phyloP scores from a whole-genome alignment of 2,329 filamentous ascomycete genomes.

The Neodidymelliopsis sp. region DNA sequence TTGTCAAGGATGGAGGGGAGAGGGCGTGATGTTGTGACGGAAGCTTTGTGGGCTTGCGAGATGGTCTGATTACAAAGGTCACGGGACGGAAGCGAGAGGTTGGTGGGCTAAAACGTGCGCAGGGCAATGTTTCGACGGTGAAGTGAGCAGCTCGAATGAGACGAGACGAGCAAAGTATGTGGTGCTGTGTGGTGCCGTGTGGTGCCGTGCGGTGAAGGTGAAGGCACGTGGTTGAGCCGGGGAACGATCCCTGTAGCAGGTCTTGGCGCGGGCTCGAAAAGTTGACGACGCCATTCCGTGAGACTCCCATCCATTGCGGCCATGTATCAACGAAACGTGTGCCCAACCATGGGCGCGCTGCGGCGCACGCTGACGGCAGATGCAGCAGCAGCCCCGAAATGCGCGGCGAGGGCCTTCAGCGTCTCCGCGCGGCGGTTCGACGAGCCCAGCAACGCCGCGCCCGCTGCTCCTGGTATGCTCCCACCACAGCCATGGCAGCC shows the following conservation, averaged over 20 bases:
- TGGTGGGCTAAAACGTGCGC: neutral
- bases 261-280: conserved; percentile 38
- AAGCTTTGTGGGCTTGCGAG: conserved; percentile 1
- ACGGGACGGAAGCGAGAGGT: conserved; percentile 7
- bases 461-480: conserved; percentile 31
- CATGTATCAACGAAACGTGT: conserved; percentile 47
- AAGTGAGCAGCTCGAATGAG: conserved; percentile 3
- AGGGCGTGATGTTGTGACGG: neutral
- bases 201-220: conserved; percentile 20
- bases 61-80: neutral
- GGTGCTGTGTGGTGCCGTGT: too few relatives aligned
- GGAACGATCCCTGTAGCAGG: conserved; percentile 30
- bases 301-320: conserved; percentile 27
- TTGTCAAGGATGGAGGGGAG: neutral
- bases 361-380: conserved; percentile 33
- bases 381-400: conserved; percentile 24
- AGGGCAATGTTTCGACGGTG: conserved; percentile 6
- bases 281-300: conserved; percentile 28
- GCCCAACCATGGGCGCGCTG: conserved; percentile 44
- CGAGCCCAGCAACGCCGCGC: conserved; percentile 29
- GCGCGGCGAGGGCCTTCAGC: conserved; percentile 36
- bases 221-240: conserved; percentile 24
- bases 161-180: too few relatives aligned
- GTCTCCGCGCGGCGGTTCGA: conserved; percentile 36
- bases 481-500: neutral